Percentiles rank a stretch among this genome's conserved stretches.
These are phyloP conservation scores for Termitomyces sp. DNA, from an alignment of 768 basidiomycete species.

Conservation along the genomic window DNA sequence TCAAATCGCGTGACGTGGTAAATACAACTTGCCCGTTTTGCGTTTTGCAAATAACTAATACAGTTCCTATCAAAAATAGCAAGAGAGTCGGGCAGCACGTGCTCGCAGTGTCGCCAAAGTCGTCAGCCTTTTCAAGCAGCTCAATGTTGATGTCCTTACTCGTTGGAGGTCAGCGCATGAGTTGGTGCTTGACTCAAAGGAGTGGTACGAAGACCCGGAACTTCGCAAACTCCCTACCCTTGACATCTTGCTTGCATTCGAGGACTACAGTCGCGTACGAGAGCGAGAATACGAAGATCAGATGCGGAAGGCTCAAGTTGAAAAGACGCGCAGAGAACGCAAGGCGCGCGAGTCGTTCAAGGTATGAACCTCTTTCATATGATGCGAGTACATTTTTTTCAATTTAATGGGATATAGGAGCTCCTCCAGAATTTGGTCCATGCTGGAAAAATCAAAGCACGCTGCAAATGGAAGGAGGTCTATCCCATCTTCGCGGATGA, in stretches of 20 bases:
- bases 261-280: slow-evolving; percentile 86
- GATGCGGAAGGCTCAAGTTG: slow-evolving; percentile 70
- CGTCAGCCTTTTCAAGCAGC: slow-evolving; percentile 75
- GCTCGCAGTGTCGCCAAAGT: slow-evolving; percentile 79
- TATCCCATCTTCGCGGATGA: slow-evolving; percentile 76
- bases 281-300: slow-evolving; percentile 92
- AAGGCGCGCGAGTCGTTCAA: slow-evolving; percentile 91
- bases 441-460: slow-evolving; percentile 64
- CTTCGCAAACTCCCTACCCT: slow-evolving; percentile 81
- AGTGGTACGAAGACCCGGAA: slow-evolving; percentile 73
- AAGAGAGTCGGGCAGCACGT: slow-evolving; percentile 73
- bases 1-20: slow-evolving; percentile 88
- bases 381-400: background rate
- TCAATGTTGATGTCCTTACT: slow-evolving; percentile 90
- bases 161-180: slow-evolving; percentile 86
- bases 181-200: slow-evolving; percentile 67
- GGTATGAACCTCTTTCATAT: slow-evolving; percentile 34
- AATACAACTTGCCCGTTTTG: slow-evolving; percentile 20
- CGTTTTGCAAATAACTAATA: background rate
- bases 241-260: slow-evolving; percentile 89
- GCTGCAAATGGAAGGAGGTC: slow-evolving; percentile 88
- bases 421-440: slow-evolving; percentile 68
- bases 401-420: slow-evolving; percentile 33
- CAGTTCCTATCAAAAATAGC: slow-evolving; percentile 33
- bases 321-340: slow-evolving; percentile 78